Base-by-base conservation (phyloP, 2,329 filamentous ascomycete species). In the Lasiodiplodia sp. region DNA sequence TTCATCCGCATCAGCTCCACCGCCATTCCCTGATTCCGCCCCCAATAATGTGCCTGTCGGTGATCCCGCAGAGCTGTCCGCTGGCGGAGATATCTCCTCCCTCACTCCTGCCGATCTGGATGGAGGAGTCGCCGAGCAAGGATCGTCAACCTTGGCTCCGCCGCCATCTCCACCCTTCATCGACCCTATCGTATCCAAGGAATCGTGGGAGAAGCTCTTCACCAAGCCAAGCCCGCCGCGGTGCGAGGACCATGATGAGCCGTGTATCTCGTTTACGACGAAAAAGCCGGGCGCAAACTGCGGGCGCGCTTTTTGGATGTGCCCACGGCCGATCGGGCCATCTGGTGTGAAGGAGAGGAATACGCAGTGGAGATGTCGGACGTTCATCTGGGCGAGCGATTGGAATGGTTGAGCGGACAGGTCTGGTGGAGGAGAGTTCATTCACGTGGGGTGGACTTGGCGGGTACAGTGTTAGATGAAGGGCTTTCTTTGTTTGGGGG, bases 271-370 rank as follows among this genome's bases (percentile, higher is more conserved):
- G 71, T 82, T 95, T 64, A 86, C 90, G 21, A 97, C 94, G 0
- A 97, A 95, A 82, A 98, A 98, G 77, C 86, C 93, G 0, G 96
- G 96, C 1, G 82, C 92, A 71, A 99, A 98, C 75, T 90, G 86
- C 71, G 89, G 89, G 0, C 81, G 89, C 31, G 85, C 85, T 10
- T 91, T 91, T 75, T 91, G 87, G 87, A 89, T 90, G 75, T 91
- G 89, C 75, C 78, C 86, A 77, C 81, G 95, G 85, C 96, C 96
- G 4, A 81, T 98, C 2, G 95, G 94, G 0, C 94, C 94, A 1
- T 92, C 90, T 28, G 96, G 94, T 0, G 88, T 91, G 73, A 96
- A 96, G 77, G 94, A 97, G 79, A 91, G 85, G 69, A 91, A 90
- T 2, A 94, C 93, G 0, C 86, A 96, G 76, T 97, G 94, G 93